Base-by-base conservation (phyloP, 148 eudicot genomes). In the Persicaria tinctoria region DNA sequence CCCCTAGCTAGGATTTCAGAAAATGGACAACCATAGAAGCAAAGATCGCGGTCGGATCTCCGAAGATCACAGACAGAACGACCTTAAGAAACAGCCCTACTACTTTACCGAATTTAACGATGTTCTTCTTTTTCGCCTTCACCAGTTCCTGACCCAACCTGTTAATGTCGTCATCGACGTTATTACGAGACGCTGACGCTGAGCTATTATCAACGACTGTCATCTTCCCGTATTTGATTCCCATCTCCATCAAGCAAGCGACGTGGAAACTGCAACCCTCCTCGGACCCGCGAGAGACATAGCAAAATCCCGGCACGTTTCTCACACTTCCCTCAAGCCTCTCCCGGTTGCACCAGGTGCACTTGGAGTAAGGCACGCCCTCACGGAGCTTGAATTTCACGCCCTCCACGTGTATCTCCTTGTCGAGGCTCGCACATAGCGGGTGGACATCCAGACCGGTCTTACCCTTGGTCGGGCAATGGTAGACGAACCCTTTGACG, bases 401-500 rank as follows among this genome's bases (percentile, higher is more conserved):
- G 68, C 63, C 76, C 0, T 44, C 76, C 44, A 66, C 50, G 0
- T 59, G 32, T 1, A 80, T 76, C 18, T 53, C 9, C 73, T 5
- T 17, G 74, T 80, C 11, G 45, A 80, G 68, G 4, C 48, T 10
- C 41, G 69, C 68, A 17, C 82, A 80, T 0, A 18, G 49, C 5
- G 77, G 76, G 14, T 80, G 82, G 1, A 76, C 73, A 53, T 80
- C 82, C 32, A 6, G 68, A 0, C 45, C 79, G 41, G 41, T 32
- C 41, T 32, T 32, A 32, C 41, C 41, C 8, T 10, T 6, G 2
- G 55, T 27, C 13, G 51, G 3, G 41, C 74, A 73, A 46, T 76
- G 82, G 45, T 80, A 80, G 1, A 51, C 70, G 2, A 48, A 54
- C 6, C 79, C 82, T 17, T 72, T n/a, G 11, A 80, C 59, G 4